Percentiles rank a stretch among this genome's conserved stretches.
Conservation (phyloP, 2,329 filamentous ascomycete genomes). For the Juglanconis sp. region DNA sequence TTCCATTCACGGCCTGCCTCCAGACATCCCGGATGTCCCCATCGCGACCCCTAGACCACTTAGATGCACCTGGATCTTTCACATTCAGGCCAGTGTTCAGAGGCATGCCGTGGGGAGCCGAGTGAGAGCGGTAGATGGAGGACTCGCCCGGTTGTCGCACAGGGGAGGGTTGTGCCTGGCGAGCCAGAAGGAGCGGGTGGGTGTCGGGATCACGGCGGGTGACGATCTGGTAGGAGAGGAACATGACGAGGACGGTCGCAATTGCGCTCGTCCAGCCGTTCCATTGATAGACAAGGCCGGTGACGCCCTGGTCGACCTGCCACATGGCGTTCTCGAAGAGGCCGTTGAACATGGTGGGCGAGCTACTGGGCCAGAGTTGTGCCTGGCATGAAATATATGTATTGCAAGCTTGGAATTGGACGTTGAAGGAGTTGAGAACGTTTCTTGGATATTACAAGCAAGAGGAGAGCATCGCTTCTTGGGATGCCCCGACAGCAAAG, state of each 20-base stretch:
- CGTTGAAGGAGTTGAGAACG: background rate
- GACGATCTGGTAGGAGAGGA: constrained; percentile 69
- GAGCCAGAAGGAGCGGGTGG: constrained; percentile 84
- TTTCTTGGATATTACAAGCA: background rate
- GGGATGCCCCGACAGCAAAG: background rate
- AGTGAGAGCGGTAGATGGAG: constrained; percentile 78
- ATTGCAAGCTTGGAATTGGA: background rate
- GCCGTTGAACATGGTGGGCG: constrained; percentile 15
- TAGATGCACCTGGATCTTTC: constrained; percentile 73
- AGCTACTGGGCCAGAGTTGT: background rate
- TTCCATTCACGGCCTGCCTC: constrained; percentile 67
- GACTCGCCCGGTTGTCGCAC: constrained; percentile 84
- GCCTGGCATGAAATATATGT: background rate
- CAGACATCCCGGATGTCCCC: constrained; percentile 92
- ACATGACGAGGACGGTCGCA: constrained; percentile 60
- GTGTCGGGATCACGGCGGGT: constrained; percentile 79
- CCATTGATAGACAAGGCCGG: constrained; percentile 73
- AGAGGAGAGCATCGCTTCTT: background rate
- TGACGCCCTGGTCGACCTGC: constrained; percentile 69
- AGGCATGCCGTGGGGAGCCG: constrained; percentile 80
- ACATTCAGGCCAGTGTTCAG: constrained; percentile 76
- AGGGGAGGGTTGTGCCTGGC: constrained; percentile 74
- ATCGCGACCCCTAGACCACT: constrained; percentile 79
- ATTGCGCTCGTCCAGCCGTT: constrained; percentile 75
- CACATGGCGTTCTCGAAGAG: constrained; percentile 55